Conservation (phyloP, 1,284 basidiomycete species). For the Megacollybia platyphylla region DNA sequence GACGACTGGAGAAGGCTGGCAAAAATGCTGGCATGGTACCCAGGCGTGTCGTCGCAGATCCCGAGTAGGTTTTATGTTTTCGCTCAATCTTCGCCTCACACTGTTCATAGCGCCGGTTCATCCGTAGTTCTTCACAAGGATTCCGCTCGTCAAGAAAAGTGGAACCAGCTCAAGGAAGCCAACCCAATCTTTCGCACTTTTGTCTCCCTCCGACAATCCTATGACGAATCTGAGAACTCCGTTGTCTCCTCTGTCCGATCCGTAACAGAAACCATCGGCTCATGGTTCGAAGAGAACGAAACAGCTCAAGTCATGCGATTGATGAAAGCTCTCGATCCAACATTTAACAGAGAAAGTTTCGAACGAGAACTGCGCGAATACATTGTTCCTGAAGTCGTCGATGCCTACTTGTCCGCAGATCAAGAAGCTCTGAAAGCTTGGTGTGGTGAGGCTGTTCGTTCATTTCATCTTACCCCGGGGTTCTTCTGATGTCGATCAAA, state of each 20-base stretch:
- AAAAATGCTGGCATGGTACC: constrained; percentile 42
- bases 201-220: constrained; percentile 53
- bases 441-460: constrained; percentile 87
- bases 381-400: constrained; percentile 94
- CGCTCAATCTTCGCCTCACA: constrained; percentile 2
- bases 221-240: constrained; percentile 91
- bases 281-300: constrained; percentile 96
- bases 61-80: constrained; percentile 46
- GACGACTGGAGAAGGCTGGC: constrained; percentile 74
- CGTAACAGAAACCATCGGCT: constrained; percentile 78
- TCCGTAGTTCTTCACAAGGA: constrained; percentile 78
- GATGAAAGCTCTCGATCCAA: constrained; percentile 81
- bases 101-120: constrained; percentile 57
- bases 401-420: constrained; percentile 89
- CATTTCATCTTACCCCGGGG: background rate
- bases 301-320: constrained; percentile 85
- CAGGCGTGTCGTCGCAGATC: constrained; percentile 51
- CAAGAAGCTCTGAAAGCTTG: constrained; percentile 77
- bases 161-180: constrained; percentile 64
- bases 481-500: constrained; percentile 15
- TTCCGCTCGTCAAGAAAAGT: constrained; percentile 62
- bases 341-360: constrained; percentile 79
- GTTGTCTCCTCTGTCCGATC: constrained; percentile 72
- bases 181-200: constrained; percentile 62
- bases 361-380: constrained; percentile 91